These are phyloP conservation scores for Malus domestica DNA, from an alignment of 306 rosid species.

Conservation along the genomic window ASM211411v1 NC_041797.1:6794001-6794500, in stretches of 20 bases:
- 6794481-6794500: no score
- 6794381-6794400: background rate
- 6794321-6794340: background rate
- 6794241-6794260: background rate
- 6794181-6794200: background rate
- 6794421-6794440: background rate
- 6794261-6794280: background rate
- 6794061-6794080: conserved; percentile 73
- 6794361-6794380: background rate
- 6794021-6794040: conserved; percentile 37
- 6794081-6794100: conserved; percentile 14
- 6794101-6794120: background rate
- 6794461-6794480: background rate
- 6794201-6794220: background rate
- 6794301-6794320: background rate
- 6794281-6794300: background rate
- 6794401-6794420: background rate
- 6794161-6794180: background rate
- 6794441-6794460: background rate
- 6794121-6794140: background rate
- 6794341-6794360: background rate
- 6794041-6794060: conserved; percentile 44
- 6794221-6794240: background rate
- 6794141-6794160: background rate
- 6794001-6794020: conserved; percentile 47